Base-by-base conservation (phyloP, 2,329 filamentous ascomycete species). In the Colletotrichum costaricense region DNA sequence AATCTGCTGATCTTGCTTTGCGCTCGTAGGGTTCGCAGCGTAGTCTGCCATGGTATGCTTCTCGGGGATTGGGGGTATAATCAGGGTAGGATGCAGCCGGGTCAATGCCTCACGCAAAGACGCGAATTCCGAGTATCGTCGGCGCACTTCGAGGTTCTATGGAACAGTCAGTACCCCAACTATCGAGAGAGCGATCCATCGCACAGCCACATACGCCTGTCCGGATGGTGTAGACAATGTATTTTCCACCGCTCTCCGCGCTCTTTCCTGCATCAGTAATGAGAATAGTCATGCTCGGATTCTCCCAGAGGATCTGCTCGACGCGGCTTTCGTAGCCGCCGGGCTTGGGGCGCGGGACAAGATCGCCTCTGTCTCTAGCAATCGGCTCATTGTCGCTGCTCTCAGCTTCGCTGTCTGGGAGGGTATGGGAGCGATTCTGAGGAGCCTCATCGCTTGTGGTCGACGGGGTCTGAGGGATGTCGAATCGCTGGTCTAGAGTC, bases 21-120 rank as follows among this genome's bases (percentile, higher is more conserved):
- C 97, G 79, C 96, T 98, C 49, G 97, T 99, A 2, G 97, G 97
- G 78, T 98, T 98, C 33, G 97, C 95, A 19, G 97, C 97, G 81
- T 99, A 99, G 82, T 99, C 97, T 74, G 96, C 96, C 93, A 99
- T 97, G 58, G 95, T 97, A 83, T 99, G 97, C 84, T 99, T 99
- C 85, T 99, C 97, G 26, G 97, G 97, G 79, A 99, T 99, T 3
- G 97, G 97, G 8, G 97, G 97, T 65, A 99, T 94, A 78, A 99
- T 94, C 55, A 99, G 89, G 0, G 97, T 99, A 8, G 97, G 97
- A 81, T 99, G 97, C 75, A 99, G 89, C 78, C 94, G 93, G 59
- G 95, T 95, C 33, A 99, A 89, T 3, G 96, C 96, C 78, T 95
- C 93, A 79, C 97, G 91, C 70, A 99, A 86, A 19, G 96, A 98